Evolutionary conservation across 139 green algal genomes (phyloP), one percentile per base, ranked within the genome.

Genomic region (Auxenochlorella protothecoides): DNA sequence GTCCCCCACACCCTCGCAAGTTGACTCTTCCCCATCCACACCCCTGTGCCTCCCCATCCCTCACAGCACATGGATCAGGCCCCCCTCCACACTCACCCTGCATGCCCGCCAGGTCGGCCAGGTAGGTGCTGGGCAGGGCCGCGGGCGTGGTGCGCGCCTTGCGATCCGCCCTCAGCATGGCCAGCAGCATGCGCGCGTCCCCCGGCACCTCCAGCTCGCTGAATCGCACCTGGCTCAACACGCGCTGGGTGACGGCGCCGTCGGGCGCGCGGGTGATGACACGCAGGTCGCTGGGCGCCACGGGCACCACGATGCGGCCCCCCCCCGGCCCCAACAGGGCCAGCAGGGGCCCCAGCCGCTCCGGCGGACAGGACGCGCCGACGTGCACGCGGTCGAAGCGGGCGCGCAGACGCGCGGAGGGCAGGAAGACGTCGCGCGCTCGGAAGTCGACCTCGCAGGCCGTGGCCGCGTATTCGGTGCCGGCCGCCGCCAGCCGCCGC

Each of bases 211-310:
- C 84, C 55, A 90, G 71, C 65, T 88, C 80, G 16, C 69, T 78
- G 78, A 89, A 90, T 63, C 80, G 74, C 27, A 90, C 85, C 73
- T 87, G 78, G 63, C 73, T 80, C n/a, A 90, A 63, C 55, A 84
- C 57, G 12, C 70, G 74, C 16, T 75, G 74, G 6, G 73, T 70
- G n/a, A 85, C 70, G 9, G 55, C 11, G 4, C 83, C 83, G 14
- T 78, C 72, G 51, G 75, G 54, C 7, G 51, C 53, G 44, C 66
- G 54, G 7, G n/a, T 81, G 68, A 87, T 78, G n/a, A 82, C 11
- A 5, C 66, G 72, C 71, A 87, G 77, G 59, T 86, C 80, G 55
- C 68, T 78, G 61, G 81, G 81, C 11, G 61, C 59, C 62, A 86
- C 80, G 0, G 81, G 81, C 44, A 78, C 74, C 53, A 86, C 73